phyloP scores from a whole-genome alignment of 768 basidiomycete genomes.

The Russula dissimulans region DNA sequence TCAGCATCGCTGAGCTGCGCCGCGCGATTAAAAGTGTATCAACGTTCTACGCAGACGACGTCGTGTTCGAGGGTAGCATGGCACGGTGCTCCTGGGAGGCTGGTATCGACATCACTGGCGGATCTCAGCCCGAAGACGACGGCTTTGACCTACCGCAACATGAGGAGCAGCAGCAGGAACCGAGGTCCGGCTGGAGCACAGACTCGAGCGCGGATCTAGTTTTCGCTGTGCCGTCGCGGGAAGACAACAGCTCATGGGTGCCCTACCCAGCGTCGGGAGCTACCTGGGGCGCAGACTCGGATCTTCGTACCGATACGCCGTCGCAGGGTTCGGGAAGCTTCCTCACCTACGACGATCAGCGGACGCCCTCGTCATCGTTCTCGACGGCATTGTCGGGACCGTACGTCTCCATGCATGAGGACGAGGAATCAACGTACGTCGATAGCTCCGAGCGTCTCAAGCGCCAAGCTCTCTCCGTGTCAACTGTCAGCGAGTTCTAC shows the following conservation, averaged over 20 bases:
- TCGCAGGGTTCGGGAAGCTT: conserved; percentile 14
- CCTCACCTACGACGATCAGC: conserved; percentile 17
- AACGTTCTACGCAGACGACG: conserved; percentile 65
- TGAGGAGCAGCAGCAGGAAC: conserved; percentile 38
- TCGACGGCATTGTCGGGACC: conserved; percentile 19
- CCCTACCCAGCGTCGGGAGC: conserved; percentile 14
- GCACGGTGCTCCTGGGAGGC: conserved; percentile 73
- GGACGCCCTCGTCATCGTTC: conserved; percentile 19
- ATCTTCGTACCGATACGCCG: conserved; percentile 3
- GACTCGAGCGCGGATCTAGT: conserved; percentile 27
- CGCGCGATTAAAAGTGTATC: conserved; percentile 45
- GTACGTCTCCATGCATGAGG: conserved; percentile 7
- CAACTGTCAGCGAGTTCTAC: conserved; percentile 8
- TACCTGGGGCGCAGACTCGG: conserved; percentile 18
- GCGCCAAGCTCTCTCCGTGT: conserved; percentile 10
- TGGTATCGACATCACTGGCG: conserved; percentile 54
- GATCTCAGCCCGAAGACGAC: conserved; percentile 25
- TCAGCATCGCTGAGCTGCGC: conserved; percentile 40
- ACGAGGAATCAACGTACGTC: conserved; percentile 15
- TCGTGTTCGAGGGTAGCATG: conserved; percentile 72
- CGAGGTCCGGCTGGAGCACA: conserved; percentile 53
- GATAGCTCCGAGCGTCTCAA: conserved; percentile 3
- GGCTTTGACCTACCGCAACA: conserved; percentile 42
- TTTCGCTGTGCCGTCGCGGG: conserved; percentile 13
- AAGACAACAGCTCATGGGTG: conserved; percentile 11